Evolutionary conservation across 768 basidiomycete species (phyloP), one percentile per base, ranked within the genome.

Genomic region (Hebeloma cylindrosporum): DNA sequence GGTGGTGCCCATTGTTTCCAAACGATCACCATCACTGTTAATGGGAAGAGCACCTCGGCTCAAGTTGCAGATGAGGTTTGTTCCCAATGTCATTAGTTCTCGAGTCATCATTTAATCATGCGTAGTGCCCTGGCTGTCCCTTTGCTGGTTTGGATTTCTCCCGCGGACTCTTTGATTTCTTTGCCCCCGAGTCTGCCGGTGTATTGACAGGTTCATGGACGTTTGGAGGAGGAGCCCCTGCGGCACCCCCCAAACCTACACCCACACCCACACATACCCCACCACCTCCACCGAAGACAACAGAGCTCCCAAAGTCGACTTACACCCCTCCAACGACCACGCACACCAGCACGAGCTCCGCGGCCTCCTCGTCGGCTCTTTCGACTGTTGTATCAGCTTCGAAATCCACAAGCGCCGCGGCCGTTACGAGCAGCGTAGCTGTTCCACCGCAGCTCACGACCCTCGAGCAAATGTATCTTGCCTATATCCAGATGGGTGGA

Each of bases 81-180:
- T 40, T 16, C 8, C 37, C 27, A 13, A 5, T 43, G 41, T 23
- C 23, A n/a, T 14, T 27, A 13, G 8, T n/a, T n/a, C 20, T 29
- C 44, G 7, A n/a, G 25, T 17, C 37, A n/a, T 29, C 32, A 43
- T 32, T 38, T 28, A 17, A 22, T 60, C 11, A 8, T 14, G 14
- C 34, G 34, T 39, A 63, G 63, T 63, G 63, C 33, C 42, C 48
- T 10, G 60, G 58, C 3, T 89, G 86, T 59, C 76, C 76, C 3
- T 75, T 63, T 43, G 79, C 70, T 23, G 83, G 73, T 20, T 73
- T 88, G 25, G 86, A 89, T 61, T 67, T 88, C 43, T 78, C 78
- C 37, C 48, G 59, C 8, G 79, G 82, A 31, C 69, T 86, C 32
- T 86, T 88, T 60, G 49, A 67, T 27, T 69, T 67, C 65, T 82